Conservation (phyloP, 441 rosid genomes). For the Populus hybrid region DNA sequence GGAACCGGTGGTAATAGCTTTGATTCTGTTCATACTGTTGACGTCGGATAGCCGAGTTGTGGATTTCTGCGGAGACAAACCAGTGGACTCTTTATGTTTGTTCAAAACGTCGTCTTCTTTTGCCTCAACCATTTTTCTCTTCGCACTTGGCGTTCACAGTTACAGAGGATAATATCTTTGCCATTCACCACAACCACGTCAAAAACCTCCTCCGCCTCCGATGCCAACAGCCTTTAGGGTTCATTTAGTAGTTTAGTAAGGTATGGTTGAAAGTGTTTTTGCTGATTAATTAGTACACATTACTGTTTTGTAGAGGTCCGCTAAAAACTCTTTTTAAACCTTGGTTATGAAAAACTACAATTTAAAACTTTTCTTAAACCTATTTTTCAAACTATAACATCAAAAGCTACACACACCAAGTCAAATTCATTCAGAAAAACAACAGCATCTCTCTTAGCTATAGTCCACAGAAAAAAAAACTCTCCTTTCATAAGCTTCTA, state of each 20-base stretch:
- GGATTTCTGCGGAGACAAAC: conserved; percentile 60
- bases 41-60: conserved; percentile 56
- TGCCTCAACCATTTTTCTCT: conserved; percentile 59
- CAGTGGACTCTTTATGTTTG: conserved; percentile 51
- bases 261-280: no score
- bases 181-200: no score
- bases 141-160: conserved; percentile 61
- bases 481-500: neutral
- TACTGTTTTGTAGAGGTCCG: no score
- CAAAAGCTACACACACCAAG: neutral
- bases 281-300: no score
- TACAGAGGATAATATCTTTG: conserved; percentile 28
- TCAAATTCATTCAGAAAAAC: neutral
- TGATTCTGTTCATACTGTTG: conserved; percentile 50
- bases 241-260: no score
- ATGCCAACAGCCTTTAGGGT: no score
- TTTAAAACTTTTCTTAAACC: no score
- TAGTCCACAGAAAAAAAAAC: neutral
- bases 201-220: no score
- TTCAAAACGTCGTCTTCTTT: conserved; percentile 63
- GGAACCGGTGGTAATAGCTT: conserved; percentile 60
- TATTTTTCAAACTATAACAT: no score
- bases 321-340: no score
- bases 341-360: no score
- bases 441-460: neutral